phyloP scores from a whole-genome alignment of 2,329 filamentous ascomycete species.

The Hymenoscyphus fructigenus region DNA sequence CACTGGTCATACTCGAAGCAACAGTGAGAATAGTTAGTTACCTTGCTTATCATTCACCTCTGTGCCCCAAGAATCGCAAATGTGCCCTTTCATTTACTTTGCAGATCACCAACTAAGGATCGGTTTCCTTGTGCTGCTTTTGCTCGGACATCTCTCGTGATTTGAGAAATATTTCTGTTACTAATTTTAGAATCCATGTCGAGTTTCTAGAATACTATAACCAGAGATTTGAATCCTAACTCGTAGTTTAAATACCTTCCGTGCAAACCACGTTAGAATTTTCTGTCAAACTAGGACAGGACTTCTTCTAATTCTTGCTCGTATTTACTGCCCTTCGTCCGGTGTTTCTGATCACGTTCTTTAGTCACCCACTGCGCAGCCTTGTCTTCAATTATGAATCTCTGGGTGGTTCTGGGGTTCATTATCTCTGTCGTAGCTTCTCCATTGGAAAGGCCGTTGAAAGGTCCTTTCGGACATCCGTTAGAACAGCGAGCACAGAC shows the following conservation, averaged over 20 bases:
- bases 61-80: too few relatives aligned
- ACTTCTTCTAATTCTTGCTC: too few relatives aligned
- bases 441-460: background rate
- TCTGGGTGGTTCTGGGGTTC: constrained; percentile 8
- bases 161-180: background rate
- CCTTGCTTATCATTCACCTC: background rate
- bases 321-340: too few relatives aligned
- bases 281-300: too few relatives aligned
- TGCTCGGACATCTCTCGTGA: background rate
- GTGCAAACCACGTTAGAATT: too few relatives aligned
- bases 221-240: too few relatives aligned
- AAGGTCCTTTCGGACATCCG: too few relatives aligned
- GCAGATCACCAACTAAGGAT: background rate
- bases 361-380: background rate
- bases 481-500: background rate
- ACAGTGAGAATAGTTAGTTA: background rate
- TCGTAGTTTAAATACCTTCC: too few relatives aligned
- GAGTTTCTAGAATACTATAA: too few relatives aligned
- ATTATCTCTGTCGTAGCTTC: constrained; percentile 9
- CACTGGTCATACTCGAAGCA: background rate
- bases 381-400: constrained; percentile 2
- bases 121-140: background rate
- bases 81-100: background rate
- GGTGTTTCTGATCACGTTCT: background rate
- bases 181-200: too few relatives aligned